Conservation (phyloP, 164 flowering plant genomes). For the Aristolochia contorta region DNA sequence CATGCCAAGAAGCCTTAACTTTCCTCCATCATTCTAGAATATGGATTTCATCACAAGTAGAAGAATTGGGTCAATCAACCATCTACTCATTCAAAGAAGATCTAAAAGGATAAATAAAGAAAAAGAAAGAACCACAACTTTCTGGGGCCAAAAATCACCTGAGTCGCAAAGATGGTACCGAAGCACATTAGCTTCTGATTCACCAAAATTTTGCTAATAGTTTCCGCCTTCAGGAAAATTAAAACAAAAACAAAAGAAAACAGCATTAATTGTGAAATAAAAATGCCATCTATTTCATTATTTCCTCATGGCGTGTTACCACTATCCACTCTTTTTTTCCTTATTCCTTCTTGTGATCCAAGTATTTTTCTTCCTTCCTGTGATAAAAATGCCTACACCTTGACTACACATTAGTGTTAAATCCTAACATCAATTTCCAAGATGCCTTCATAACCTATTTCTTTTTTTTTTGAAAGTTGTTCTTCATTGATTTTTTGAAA, state of each 20-base stretch:
- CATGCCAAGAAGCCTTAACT: slow-evolving; percentile 66
- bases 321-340: no score
- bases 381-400: no score
- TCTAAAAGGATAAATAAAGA: slow-evolving; percentile 5
- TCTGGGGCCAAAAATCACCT: slow-evolving; percentile 34
- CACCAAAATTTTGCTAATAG: slow-evolving; percentile 67
- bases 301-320: no score
- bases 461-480: no score
- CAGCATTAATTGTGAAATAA: no score
- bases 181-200: slow-evolving; percentile 92
- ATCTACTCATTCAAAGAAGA: neutral
- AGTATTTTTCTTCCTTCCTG: no score
- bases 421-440: no score
- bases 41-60: neutral
- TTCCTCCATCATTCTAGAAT: slow-evolving; percentile 65
- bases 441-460: no score
- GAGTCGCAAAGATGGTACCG: slow-evolving; percentile 77
- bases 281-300: no score
- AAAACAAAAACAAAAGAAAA: slow-evolving; percentile 5
- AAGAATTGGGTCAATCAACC: slow-evolving; percentile 1
- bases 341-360: no score
- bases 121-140: neutral
- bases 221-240: slow-evolving; percentile 98
- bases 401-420: no score
- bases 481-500: no score